Conservation (phyloP, 148 eudicot genomes). For the Oxyria digyna region DNA sequence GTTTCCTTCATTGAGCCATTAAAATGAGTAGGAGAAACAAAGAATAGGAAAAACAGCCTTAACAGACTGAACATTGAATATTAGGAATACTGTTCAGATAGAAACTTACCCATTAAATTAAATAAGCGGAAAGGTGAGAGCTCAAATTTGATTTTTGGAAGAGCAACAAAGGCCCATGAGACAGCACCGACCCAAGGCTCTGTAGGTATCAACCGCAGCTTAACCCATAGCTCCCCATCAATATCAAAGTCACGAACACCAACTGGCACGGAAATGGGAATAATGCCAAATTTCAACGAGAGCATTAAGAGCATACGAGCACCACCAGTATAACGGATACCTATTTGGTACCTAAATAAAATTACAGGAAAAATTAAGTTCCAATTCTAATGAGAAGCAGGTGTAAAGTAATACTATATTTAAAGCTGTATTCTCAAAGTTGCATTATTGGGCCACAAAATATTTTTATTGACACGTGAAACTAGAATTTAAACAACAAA, state of each 20-base stretch:
- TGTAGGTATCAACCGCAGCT: conserved; percentile 66
- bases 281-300: conserved; percentile 67
- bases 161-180: conserved; percentile 95
- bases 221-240: conserved; percentile 98
- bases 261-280: conserved; percentile 84
- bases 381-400: not conserved
- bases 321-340: conserved; percentile 93
- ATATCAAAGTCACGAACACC: conserved; percentile 90
- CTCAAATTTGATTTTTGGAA: conserved; percentile 82
- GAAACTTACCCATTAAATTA: conserved; percentile 73
- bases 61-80: not conserved
- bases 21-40: not conserved
- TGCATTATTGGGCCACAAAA: not conserved
- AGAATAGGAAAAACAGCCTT: not conserved
- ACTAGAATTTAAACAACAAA: not conserved
- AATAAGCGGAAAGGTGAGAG: conserved; percentile 89
- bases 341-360: conserved; percentile 79
- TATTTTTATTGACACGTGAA: not conserved
- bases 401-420: not conserved
- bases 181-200: conserved; percentile 97
- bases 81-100: not conserved
- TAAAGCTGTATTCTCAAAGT: not conserved
- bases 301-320: conserved; percentile 91
- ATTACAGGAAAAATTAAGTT: conserved; percentile 3
- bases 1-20: not conserved